These are phyloP conservation scores for Gaeumannomyces sp. DNA, from an alignment of 2,329 filamentous ascomycete genomes.

Conservation along the genomic window DNA sequence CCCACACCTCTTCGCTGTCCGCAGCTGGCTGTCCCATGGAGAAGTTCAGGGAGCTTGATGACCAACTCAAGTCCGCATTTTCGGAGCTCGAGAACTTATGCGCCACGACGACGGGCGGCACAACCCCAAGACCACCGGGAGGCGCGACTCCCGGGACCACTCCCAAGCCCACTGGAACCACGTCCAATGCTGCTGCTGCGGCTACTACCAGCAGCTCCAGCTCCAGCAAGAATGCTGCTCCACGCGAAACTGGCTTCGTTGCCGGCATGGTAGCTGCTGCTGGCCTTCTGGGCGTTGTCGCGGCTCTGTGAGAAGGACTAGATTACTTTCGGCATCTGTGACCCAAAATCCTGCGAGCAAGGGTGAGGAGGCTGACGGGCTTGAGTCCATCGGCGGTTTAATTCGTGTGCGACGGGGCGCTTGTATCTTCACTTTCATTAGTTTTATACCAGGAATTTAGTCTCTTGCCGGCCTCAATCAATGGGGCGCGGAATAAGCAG, in stretches of 20 bases:
- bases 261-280: conserved; percentile 18
- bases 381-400: background rate
- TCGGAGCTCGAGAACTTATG: background rate
- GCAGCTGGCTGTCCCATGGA: background rate
- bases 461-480: background rate
- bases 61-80: background rate
- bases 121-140: too few species aligned
- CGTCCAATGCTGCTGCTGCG: background rate
- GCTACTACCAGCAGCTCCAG: background rate
- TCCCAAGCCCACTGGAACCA: background rate
- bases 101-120: background rate
- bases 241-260: conserved; percentile 20
- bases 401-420: background rate
- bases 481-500: too few species aligned
- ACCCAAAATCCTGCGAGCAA: background rate
- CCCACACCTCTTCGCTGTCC: background rate
- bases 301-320: conserved; percentile 18
- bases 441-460: background rate
- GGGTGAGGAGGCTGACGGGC: background rate
- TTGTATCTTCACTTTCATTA: background rate
- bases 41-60: background rate
- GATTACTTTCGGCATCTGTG: background rate
- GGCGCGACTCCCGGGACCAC: too few species aligned
- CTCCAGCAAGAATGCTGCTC: conserved; percentile 7
- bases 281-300: conserved; percentile 22